phyloP scores from a whole-genome alignment of 2,329 filamentous ascomycete genomes.

The Intubia oerlemansii region DNA sequence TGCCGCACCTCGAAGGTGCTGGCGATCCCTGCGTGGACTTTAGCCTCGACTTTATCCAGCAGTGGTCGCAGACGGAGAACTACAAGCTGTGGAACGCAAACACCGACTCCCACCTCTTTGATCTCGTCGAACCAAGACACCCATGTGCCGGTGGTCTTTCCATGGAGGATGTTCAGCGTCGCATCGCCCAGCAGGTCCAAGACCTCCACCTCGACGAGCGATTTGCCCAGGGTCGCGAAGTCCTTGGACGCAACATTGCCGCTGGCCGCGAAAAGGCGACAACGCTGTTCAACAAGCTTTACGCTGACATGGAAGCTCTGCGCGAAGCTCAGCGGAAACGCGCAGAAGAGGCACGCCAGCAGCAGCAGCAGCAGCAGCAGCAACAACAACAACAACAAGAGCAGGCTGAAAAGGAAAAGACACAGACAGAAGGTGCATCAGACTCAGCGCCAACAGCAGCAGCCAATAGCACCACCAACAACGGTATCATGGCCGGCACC shows the following conservation, averaged over 20 bases:
- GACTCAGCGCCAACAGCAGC: not conserved
- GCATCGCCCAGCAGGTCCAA: conserved; percentile 77
- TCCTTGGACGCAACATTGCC: conserved; percentile 71
- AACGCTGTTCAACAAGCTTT: conserved; percentile 69
- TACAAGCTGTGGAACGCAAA: conserved; percentile 70
- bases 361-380: conserved; percentile 2
- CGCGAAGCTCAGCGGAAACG: conserved; percentile 50
- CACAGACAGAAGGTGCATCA: not conserved
- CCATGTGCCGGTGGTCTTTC: conserved; percentile 82
- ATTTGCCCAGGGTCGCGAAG: conserved; percentile 64
- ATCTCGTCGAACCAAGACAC: conserved; percentile 81
- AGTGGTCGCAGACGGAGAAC: conserved; percentile 76
- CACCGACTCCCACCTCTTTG: conserved; percentile 76
- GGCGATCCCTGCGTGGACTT: conserved; percentile 77
- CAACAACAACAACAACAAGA: conserved; percentile 2
- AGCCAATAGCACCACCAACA: conserved; percentile 1
- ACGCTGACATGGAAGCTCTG: conserved; percentile 71
- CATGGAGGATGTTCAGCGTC: conserved; percentile 83
- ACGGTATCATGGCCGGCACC: not conserved
- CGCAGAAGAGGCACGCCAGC: conserved; percentile 28
- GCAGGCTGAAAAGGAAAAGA: conserved; percentile 1
- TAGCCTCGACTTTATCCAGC: conserved; percentile 62
- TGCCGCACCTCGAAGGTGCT: conserved; percentile 48
- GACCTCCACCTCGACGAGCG: conserved; percentile 87
- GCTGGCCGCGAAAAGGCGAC: conserved; percentile 77